Evolutionary conservation across 768 basidiomycete species (phyloP).

Genomic region (Holtermannia corniformis): DNA sequence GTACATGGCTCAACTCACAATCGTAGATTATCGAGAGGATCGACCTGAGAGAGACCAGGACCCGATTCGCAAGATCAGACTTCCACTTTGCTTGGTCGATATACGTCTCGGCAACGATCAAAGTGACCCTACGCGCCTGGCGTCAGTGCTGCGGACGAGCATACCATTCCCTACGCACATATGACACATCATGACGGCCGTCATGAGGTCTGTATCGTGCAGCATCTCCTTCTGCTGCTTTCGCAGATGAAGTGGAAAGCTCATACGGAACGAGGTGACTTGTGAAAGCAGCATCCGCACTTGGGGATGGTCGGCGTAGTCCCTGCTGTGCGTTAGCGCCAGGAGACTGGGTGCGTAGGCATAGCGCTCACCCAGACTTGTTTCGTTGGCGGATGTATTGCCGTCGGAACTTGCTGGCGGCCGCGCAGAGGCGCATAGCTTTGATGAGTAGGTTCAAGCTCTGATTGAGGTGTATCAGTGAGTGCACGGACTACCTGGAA

Average conservation of each 20-base stretch:
- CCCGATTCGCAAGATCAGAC: constrained; percentile 21
- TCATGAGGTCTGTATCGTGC: constrained; percentile 20
- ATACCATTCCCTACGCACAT: constrained; percentile 5
- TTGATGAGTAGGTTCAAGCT: constrained; percentile 23
- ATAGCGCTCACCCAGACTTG: constrained; percentile 11
- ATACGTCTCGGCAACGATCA: constrained; percentile 22
- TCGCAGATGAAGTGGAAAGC: constrained; percentile 21
- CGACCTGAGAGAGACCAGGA: constrained; percentile 23
- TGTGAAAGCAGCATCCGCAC: constrained; percentile 18
- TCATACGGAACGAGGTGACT: constrained; percentile 25
- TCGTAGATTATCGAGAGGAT: constrained; percentile 32
- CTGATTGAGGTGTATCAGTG: too few species aligned
- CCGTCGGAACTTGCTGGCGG: constrained; percentile 21
- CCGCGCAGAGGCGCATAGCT: constrained; percentile 19
- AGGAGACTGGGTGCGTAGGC: not conserved
- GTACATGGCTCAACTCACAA: constrained; percentile 11
- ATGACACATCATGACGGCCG: constrained; percentile 18
- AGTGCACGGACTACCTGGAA: not conserved
- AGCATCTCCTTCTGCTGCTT: constrained; percentile 11
- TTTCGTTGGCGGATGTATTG: constrained; percentile 18
- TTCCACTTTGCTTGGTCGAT: constrained; percentile 24
- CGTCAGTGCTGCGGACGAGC: not conserved
- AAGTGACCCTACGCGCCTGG: constrained; percentile 12
- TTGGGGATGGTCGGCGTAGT: constrained; percentile 9
- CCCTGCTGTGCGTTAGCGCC: constrained; percentile 1